Evolutionary conservation across 139 green algal genomes (phyloP).

Genomic region (Chlorella ohadii): DNA sequence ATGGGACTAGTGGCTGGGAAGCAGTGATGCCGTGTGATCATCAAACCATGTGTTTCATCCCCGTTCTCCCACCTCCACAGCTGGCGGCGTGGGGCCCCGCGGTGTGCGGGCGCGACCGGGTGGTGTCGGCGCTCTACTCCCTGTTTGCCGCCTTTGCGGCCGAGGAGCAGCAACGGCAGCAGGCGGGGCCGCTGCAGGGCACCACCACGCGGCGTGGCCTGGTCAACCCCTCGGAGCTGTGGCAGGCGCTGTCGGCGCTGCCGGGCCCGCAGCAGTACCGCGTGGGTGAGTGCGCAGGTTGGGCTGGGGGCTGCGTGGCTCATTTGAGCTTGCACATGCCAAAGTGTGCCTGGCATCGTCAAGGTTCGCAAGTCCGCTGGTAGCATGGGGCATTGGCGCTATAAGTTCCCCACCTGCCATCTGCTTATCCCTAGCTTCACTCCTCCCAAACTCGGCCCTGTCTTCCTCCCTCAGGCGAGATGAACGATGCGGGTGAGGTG

Average conservation of each 20-base stretch:
- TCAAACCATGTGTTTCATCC: no score
- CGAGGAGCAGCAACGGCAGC: slow-evolving; percentile 34
- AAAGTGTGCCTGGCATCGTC: no score
- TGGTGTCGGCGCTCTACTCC: slow-evolving; percentile 64
- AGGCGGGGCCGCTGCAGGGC: not conserved
- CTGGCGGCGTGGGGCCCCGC: not conserved
- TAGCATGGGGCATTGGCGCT: no score
- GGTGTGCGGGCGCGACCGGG: not conserved
- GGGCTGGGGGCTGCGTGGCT: not conserved
- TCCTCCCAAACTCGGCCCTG: not conserved
- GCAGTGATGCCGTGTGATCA: not conserved
- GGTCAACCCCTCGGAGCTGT: slow-evolving; percentile 66
- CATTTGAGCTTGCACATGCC: no score
- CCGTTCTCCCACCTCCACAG: not conserved
- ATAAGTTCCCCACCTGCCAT: no score
- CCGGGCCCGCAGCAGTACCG: slow-evolving; percentile 49
- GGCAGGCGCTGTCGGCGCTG: slow-evolving; percentile 67
- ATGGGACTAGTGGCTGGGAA: no score
- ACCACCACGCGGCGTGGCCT: slow-evolving; percentile 18
- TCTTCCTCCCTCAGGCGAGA: not conserved
- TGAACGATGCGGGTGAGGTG: slow-evolving; percentile 25
- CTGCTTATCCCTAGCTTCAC: no score
- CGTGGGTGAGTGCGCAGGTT: slow-evolving; percentile 31
- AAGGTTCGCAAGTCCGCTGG: no score
- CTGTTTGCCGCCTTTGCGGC: slow-evolving; percentile 59